Evolutionary conservation across 352 stramenopile genomes (phyloP), one percentile per base, ranked within the genome.

Genomic region (Globisporangium camurandrum): DNA sequence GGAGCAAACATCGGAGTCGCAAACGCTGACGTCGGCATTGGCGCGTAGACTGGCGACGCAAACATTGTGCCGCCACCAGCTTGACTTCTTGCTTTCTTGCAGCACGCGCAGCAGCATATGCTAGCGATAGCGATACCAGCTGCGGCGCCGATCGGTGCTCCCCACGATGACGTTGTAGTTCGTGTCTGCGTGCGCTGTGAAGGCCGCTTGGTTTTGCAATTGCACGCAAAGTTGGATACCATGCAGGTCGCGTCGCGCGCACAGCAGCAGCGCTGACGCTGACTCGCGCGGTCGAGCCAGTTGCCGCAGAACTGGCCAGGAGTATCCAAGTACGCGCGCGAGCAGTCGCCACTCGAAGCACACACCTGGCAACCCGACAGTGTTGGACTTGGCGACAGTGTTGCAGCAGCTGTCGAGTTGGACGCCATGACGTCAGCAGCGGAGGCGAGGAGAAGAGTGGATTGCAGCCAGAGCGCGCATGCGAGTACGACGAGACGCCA

Each of bases 351-450:
- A 1, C 34, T 43, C 5, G 31, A 28, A 9, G 52, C 52, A 16
- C 60, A 72, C 3, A 59, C 44, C 47, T 72, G 59, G 34, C 64
- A 72, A 0, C 59, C 62, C 3, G 51, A 57, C 31, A 57, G 51
- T 19, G 49, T 55, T 3, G 49, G 27, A 10, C 38, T 34, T 30
- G 38, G 49, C n/a, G n/a, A n/a, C n/a, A n/a, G n/a, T 9, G 27
- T 42, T 11, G 41, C 20, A 11, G 43, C 12, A 9, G 31, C 46
- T 42, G 37, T 52, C 7, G 31, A 39, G 44, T 28, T 49, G 22
- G 39, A 12, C 14, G 31, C 41, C 17, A 30, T n/a, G n/a, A n/a
- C n/a, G n/a, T n/a, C 27, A 27, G 49, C 26, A 34, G 39, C 49
- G 38, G 36, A 3, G 37, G 19, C 36, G 24, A 37, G 9, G 24